Evolutionary conservation across 2,329 filamentous ascomycete genomes (phyloP).

Genomic region (Clarireedia homoeocarpa): DNA sequence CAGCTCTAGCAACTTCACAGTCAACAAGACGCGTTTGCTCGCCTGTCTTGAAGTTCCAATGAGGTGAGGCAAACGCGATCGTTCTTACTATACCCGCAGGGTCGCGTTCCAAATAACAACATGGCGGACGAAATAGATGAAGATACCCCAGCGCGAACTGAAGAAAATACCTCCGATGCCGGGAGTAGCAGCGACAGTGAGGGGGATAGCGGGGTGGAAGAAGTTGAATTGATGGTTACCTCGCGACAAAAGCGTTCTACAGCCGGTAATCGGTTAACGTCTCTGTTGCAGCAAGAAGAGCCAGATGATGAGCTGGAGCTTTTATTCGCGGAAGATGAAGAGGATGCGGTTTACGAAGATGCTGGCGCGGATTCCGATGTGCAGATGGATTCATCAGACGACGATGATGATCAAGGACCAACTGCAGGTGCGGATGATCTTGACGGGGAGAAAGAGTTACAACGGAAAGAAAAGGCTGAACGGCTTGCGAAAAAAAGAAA

Average conservation of each 20-base stretch:
- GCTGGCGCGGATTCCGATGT: slow-evolving; percentile 64
- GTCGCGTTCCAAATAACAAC: background rate
- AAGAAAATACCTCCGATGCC: slow-evolving; percentile 14
- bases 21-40: background rate
- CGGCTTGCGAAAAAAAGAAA: slow-evolving; percentile 71
- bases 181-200: slow-evolving; percentile 13
- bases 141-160: slow-evolving; percentile 15
- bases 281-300: slow-evolving; percentile 66
- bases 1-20: background rate
- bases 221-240: slow-evolving; percentile 63
- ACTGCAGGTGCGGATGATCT: slow-evolving; percentile 51
- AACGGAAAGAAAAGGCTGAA: slow-evolving; percentile 65
- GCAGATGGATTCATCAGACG: slow-evolving; percentile 77
- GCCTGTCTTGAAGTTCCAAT: background rate
- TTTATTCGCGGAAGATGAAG: slow-evolving; percentile 63
- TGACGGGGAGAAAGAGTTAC: slow-evolving; percentile 80
- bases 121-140: slow-evolving; percentile 15
- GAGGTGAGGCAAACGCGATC: background rate
- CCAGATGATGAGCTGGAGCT: slow-evolving; percentile 56
- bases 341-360: slow-evolving; percentile 63
- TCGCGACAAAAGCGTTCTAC: slow-evolving; percentile 69
- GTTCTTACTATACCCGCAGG: background rate
- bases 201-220: slow-evolving; percentile 13
- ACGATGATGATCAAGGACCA: slow-evolving; percentile 71
- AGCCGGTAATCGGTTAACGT: slow-evolving; percentile 76